These are phyloP conservation scores for Chamaecrista fasciculata DNA, from an alignment of 306 rosid genomes.

Conservation along the genomic window DNA sequence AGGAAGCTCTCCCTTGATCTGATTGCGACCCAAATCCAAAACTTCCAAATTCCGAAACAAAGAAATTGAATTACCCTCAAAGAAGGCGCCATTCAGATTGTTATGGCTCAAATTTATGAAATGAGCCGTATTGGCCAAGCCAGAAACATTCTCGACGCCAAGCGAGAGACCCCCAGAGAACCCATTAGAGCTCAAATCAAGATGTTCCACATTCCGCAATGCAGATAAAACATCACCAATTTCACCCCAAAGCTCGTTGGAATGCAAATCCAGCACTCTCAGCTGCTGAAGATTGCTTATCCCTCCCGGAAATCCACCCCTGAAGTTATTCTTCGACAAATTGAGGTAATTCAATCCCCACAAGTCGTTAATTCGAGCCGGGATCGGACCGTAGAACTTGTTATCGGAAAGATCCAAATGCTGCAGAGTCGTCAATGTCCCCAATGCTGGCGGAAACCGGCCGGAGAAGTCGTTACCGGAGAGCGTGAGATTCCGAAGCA, in stretches of 20 bases:
- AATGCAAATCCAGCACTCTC: conserved; percentile 73
- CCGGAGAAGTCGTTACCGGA: conserved; percentile 77
- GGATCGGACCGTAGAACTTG: conserved; percentile 85
- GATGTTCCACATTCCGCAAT: conserved; percentile 62
- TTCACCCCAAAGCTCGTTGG: conserved; percentile 61
- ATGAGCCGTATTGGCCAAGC: conserved; percentile 66
- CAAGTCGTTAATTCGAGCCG: conserved; percentile 71
- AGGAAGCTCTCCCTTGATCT: conserved; percentile 72
- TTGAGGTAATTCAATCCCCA: conserved; percentile 75
- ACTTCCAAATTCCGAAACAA: conserved; percentile 67
- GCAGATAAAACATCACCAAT: conserved; percentile 49
- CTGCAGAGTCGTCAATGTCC: conserved; percentile 59
- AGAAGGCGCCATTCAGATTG: conserved; percentile 60
- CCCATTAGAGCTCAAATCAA: conserved; percentile 70
- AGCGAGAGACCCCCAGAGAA: conserved; percentile 65
- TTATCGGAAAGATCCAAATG: conserved; percentile 84
- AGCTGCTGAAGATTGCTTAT: conserved; percentile 77
- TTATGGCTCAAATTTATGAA: conserved; percentile 61
- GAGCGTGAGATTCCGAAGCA: conserved; percentile 59
- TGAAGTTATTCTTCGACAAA: conserved; percentile 59
- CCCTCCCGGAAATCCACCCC: conserved; percentile 64
- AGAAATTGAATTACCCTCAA: conserved; percentile 39
- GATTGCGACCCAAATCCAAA: conserved; percentile 70
- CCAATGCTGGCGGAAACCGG: conserved; percentile 68
- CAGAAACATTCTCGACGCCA: conserved; percentile 45